Conservation (phyloP, 2,329 filamentous ascomycete species). For the Pyrenophora teres region DNA sequence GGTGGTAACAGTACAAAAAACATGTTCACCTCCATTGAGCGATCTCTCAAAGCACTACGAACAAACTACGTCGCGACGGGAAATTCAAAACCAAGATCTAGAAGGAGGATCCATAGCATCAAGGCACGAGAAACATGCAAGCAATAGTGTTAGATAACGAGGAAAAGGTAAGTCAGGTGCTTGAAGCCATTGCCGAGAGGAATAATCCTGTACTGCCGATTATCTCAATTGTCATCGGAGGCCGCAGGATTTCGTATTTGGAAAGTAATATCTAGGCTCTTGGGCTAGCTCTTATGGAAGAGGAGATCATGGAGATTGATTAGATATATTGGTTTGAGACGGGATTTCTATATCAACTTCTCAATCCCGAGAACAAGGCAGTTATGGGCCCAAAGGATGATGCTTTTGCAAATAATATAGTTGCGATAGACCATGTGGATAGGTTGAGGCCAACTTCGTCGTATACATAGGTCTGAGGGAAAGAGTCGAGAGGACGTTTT, state of each 20-base stretch:
- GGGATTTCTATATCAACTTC: conserved; percentile 63
- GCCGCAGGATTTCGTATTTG: conserved; percentile 70
- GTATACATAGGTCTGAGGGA: conserved; percentile 29
- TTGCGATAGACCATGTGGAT: conserved; percentile 33
- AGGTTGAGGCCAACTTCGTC: conserved; percentile 30
- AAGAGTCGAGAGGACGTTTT: neutral
- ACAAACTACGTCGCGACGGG: conserved; percentile 65
- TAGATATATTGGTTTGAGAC: conserved; percentile 64
- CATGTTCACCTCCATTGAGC: conserved; percentile 19
- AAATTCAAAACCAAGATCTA: conserved; percentile 51
- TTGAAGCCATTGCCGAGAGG: neutral
- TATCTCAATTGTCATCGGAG: conserved; percentile 67
- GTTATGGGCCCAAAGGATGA: conserved; percentile 35
- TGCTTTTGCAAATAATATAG: conserved; percentile 23
- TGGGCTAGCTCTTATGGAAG: neutral
- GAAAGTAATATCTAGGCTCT: conserved; percentile 40
- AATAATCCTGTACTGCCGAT: conserved; percentile 38
- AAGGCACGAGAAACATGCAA: conserved; percentile 47
- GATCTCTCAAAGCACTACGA: conserved; percentile 47
- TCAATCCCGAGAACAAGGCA: conserved; percentile 22
- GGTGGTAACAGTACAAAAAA: conserved; percentile 24
- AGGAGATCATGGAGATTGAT: neutral
- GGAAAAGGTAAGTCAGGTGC: conserved; percentile 53
- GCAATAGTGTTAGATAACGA: conserved; percentile 53
- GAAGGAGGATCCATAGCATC: conserved; percentile 46